phyloP scores from a whole-genome alignment of 2,329 filamentous ascomycete genomes.

The Xylariales sp. region DNA sequence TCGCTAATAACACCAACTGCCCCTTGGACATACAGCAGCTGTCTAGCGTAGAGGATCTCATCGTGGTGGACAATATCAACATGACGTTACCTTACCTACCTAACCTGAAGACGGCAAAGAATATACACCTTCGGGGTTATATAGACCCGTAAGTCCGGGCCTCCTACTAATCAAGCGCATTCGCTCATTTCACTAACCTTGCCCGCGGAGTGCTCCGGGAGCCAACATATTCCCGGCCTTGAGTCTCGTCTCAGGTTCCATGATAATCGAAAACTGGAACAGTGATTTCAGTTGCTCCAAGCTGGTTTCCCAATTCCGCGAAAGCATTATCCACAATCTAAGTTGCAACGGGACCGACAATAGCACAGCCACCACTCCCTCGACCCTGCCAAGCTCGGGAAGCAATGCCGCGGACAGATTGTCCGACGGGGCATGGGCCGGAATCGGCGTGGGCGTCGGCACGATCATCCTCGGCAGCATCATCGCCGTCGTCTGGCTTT shows the following conservation, averaged over 20 bases:
- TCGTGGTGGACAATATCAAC: no score
- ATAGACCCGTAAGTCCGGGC: no score
- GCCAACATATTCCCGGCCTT: not conserved
- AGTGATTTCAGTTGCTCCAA: constrained; percentile 2
- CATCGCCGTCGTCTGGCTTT: not conserved
- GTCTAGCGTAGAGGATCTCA: no score
- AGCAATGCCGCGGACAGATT: not conserved
- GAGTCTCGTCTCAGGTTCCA: not conserved
- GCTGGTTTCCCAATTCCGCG: not conserved
- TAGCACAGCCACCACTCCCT: not conserved
- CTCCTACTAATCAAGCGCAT: no score
- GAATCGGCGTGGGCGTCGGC: not conserved
- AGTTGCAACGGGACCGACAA: not conserved
- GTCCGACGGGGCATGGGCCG: not conserved
- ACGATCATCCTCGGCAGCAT: not conserved
- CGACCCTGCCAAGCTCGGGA: no score
- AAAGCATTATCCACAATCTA: not conserved
- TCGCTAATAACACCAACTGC: no score
- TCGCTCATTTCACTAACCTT: not conserved
- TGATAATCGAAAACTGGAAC: not conserved
- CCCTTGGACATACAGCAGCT: no score
- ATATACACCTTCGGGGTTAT: no score
- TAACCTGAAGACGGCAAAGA: no score
- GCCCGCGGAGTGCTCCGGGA: not conserved
- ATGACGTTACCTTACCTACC: no score